Conservation (phyloP, 164 flowering plant species). For the Kalanchoe fedtschenkoi region DNA sequence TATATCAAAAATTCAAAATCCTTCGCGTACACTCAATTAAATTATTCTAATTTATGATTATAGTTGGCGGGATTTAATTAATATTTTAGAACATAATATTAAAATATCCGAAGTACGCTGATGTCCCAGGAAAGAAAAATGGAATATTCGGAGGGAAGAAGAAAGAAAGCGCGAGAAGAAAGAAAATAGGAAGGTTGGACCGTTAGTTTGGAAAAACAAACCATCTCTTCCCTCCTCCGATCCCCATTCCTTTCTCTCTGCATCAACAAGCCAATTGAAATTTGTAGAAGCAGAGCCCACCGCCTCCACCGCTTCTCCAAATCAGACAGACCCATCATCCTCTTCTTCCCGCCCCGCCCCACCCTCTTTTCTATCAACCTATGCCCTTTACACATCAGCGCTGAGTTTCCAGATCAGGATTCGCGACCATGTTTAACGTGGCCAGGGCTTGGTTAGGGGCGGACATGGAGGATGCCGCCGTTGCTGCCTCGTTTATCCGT, state of each 20-base stretch:
- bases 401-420: not conserved
- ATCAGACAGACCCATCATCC: not conserved
- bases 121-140: too few species aligned
- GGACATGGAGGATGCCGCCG: not conserved
- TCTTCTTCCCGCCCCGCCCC: not conserved
- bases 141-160: too few species aligned
- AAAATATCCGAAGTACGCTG: too few species aligned
- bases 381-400: not conserved
- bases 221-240: not conserved
- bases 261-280: too few species aligned
- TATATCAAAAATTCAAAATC: too few species aligned
- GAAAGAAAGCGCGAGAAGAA: not conserved
- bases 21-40: too few species aligned
- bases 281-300: not conserved
- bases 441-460: not conserved
- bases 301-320: not conserved
- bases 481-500: not conserved
- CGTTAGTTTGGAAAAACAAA: not conserved
- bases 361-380: not conserved
- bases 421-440: not conserved
- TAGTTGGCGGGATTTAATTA: too few species aligned
- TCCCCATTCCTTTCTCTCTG: too few species aligned
- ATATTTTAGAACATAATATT: too few species aligned
- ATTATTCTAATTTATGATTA: too few species aligned
- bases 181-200: not conserved